phyloP scores from a whole-genome alignment of 192 early-diverging fungal genomes.

The Rhizophagus sp. region DNA sequence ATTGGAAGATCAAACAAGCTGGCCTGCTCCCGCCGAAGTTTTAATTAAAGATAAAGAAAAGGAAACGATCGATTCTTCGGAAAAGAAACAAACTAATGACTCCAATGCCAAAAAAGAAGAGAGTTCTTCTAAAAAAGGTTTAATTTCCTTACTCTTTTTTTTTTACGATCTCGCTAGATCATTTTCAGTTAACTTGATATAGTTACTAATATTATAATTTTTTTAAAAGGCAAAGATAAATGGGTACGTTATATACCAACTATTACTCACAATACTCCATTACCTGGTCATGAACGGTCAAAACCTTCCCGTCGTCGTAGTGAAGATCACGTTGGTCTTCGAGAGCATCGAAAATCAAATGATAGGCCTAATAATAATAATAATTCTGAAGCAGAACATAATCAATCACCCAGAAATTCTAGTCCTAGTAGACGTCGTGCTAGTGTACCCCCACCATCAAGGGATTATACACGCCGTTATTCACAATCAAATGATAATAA shows the following conservation, averaged over 20 bases:
- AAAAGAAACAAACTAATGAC: conserved; percentile 28
- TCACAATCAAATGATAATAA: conserved; percentile 17
- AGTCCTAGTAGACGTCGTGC: conserved; percentile 26
- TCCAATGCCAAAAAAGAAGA: conserved; percentile 8
- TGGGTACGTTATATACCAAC: conserved; percentile 53
- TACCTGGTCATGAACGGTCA: conserved; percentile 38
- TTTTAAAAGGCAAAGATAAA: conserved; percentile 47
- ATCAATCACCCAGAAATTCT: neutral
- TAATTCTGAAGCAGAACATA: neutral
- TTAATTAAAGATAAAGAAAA: conserved; percentile 34
- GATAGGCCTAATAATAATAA: conserved; percentile 16
- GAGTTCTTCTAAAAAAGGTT: conserved; percentile 26
- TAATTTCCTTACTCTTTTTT: neutral
- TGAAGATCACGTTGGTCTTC: conserved; percentile 29
- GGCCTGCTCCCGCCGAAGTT: conserved; percentile 32
- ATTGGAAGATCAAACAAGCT: conserved; percentile 32
- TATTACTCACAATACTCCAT: conserved; percentile 54
- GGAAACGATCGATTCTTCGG: conserved; percentile 20
- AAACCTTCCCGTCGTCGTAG: conserved; percentile 34
- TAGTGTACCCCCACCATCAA: conserved; percentile 19
- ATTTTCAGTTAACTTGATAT: neutral
- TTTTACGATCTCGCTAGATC: neutral
- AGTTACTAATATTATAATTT: neutral
- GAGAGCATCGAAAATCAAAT: conserved; percentile 14
- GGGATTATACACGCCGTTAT: conserved; percentile 28